Evolutionary conservation across 1,284 basidiomycete genomes (phyloP).

Genomic region (Moniliella sp.): DNA sequence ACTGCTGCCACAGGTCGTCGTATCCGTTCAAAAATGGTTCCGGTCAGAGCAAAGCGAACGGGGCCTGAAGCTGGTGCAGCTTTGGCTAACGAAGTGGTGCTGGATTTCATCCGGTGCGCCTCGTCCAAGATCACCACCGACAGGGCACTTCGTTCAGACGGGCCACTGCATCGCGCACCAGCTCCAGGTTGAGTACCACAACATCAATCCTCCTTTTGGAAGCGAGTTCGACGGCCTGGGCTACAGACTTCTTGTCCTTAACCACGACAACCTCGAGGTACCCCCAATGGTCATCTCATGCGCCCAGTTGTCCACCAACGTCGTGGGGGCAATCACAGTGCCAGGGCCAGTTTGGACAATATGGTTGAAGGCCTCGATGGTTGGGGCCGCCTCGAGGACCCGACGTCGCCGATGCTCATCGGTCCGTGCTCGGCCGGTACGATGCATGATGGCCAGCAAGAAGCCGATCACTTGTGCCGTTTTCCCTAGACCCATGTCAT

Average conservation of each 20-base stretch:
- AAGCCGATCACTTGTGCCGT: conserved; percentile 63
- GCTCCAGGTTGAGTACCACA: conserved; percentile 7
- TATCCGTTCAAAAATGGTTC: conserved; percentile 68
- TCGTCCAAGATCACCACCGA: conserved; percentile 47
- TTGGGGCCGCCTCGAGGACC: conserved; percentile 4
- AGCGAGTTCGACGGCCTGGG: conserved; percentile 46
- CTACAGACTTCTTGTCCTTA: conserved; percentile 3
- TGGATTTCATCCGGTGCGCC: conserved; percentile 59
- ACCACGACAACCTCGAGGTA: conserved; percentile 13
- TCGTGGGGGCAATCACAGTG: conserved; percentile 55
- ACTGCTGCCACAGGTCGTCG: conserved; percentile 51
- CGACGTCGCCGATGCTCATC: conserved; percentile 24
- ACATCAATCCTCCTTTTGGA: conserved; percentile 50
- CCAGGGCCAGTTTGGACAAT: conserved; percentile 39
- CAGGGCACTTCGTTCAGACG: conserved; percentile 42
- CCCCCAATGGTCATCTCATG: conserved; percentile 48
- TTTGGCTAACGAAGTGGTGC: conserved; percentile 45
- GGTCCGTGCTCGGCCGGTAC: conserved; percentile 47
- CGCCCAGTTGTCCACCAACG: conserved; percentile 59
- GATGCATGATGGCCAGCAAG: conserved; percentile 61
- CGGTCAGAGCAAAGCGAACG: conserved; percentile 52
- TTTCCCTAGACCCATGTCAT: conserved; percentile 68
- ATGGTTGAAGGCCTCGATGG: conserved; percentile 4
- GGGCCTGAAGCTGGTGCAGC: conserved; percentile 44
- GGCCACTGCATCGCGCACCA: conserved; percentile 40